Base-by-base conservation (phyloP, 495 filamentous ascomycete genomes). In the Haplographium delicatum region DNA sequence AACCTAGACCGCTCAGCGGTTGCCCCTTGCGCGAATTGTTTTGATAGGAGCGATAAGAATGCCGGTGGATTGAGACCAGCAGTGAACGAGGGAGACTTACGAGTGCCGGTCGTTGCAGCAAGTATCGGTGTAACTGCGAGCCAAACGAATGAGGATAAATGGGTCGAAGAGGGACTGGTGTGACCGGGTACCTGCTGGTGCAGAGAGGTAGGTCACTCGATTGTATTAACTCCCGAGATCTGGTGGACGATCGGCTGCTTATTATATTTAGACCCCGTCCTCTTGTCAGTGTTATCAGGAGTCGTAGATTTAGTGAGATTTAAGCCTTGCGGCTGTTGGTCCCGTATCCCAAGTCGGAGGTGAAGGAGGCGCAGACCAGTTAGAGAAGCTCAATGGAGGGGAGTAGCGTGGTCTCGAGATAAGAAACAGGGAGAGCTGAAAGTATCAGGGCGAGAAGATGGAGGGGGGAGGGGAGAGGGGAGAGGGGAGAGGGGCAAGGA, bases 41-140 rank as follows among this genome's bases (percentile, higher is more conserved):
- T 20, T 46, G 39, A 46, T 56, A 46, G 46, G 53, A 34, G 30
- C 46, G 53, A 50, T 56, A 40, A 40, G 46, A 25, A 24, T 20
- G 30, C 20, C 33, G 15, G 33, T 39, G 41, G 38, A 51, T 15
- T 28, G 48, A 10, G 30, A 39, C n/a, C 26, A 51, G 28, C 25
- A 7, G 19, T 6, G 26, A 31, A 15, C 11, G 31, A 47, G 33
- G 15, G 26, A 20, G 26, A 47, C 51, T 0, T 43, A 56, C n/a
- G n/a, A n/a, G n/a, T n/a, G n/a, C 46, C 46, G 53, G 46, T 22
- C 25, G 27, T 19, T 37, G 15, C 26, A 26, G 39, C 20, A 20
- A 1, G 28, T 38, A 44, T 19, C 9, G 30, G 53, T 45, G 44
- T 19, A 18, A 35, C 41, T 40, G 46, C 3, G 18, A 23, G 16